A percentile compares a stretch with the other conserved stretches of the same genome.
Evolutionary conservation across 2,329 filamentous ascomycete genomes (phyloP).

Genomic region (Neonectria neomacrospora): DNA sequence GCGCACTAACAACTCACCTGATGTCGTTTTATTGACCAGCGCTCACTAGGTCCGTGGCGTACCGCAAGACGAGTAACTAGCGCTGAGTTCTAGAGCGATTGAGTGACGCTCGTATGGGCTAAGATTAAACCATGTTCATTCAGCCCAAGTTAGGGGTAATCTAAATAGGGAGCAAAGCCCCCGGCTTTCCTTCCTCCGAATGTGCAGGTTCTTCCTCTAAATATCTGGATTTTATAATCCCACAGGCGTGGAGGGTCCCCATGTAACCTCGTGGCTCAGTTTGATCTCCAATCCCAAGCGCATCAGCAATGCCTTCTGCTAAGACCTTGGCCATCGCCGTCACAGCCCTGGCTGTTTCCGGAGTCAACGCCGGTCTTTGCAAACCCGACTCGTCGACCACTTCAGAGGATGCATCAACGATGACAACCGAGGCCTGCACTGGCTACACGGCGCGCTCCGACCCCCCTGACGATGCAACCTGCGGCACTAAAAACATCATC

Average conservation of each 20-base stretch:
- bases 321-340: conserved; percentile 25
- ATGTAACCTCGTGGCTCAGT: background rate
- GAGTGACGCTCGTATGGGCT: background rate
- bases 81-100: background rate
- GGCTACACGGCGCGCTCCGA: background rate
- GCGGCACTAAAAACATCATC: background rate
- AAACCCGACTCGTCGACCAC: conserved; percentile 2
- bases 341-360: conserved; percentile 21
- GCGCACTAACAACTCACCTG: no score
- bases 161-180: no score
- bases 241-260: background rate
- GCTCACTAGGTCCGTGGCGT: no score
- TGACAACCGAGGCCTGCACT: background rate
- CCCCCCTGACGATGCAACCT: background rate
- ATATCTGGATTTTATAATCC: background rate
- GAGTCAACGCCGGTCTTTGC: conserved; percentile 11
- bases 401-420: background rate
- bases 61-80: background rate
- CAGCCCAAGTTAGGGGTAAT: background rate
- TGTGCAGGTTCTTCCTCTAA: background rate
- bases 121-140: background rate
- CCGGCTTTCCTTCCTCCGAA: background rate
- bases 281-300: background rate
- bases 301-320: conserved; percentile 25
- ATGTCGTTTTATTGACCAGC: no score